Conservation (phyloP, 805 yeast genomes). For the Lipomyces sp. region DNA sequence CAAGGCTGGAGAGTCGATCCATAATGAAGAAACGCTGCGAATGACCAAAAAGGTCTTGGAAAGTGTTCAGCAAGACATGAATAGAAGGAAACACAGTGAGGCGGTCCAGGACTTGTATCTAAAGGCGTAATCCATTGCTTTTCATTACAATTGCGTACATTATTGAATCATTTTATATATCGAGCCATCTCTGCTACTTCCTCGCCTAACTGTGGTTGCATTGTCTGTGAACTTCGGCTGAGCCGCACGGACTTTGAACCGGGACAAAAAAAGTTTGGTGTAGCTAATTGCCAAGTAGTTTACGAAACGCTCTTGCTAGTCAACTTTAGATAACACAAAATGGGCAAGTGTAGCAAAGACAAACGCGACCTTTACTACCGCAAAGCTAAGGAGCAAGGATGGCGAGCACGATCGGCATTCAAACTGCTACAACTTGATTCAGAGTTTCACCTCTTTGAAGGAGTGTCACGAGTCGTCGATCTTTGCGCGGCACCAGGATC, state of each 20-base stretch:
- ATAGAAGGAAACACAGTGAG: slow-evolving; percentile 10
- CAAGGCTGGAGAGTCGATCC: slow-evolving; percentile 9
- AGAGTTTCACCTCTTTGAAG: slow-evolving; percentile 78
- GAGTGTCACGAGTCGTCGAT: slow-evolving; percentile 85
- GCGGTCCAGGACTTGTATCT: slow-evolving; percentile 16
- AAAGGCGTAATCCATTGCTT: slow-evolving; percentile 9
- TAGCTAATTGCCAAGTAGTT: background rate
- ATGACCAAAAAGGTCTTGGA: slow-evolving; percentile 15
- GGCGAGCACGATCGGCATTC: slow-evolving; percentile 97
- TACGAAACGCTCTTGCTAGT: background rate
- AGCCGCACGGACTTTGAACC: background rate
- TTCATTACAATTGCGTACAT: background rate
- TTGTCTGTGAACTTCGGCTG: background rate
- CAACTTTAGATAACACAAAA: slow-evolving; percentile 3
- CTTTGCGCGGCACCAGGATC: slow-evolving; percentile 99
- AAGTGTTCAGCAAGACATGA: slow-evolving; percentile 7
- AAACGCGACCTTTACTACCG: slow-evolving; percentile 47
- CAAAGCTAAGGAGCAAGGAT: slow-evolving; percentile 96
- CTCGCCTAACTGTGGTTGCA: too few species aligned
- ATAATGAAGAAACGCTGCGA: slow-evolving; percentile 6
- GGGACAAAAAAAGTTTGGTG: too few species aligned
- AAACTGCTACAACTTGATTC: slow-evolving; percentile 89
- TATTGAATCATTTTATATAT: background rate
- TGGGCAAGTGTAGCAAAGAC: slow-evolving; percentile 40
- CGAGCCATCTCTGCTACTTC: background rate